phyloP scores from a whole-genome alignment of 345 rosid species.

The Aquilaria yunnanensis region DNA sequence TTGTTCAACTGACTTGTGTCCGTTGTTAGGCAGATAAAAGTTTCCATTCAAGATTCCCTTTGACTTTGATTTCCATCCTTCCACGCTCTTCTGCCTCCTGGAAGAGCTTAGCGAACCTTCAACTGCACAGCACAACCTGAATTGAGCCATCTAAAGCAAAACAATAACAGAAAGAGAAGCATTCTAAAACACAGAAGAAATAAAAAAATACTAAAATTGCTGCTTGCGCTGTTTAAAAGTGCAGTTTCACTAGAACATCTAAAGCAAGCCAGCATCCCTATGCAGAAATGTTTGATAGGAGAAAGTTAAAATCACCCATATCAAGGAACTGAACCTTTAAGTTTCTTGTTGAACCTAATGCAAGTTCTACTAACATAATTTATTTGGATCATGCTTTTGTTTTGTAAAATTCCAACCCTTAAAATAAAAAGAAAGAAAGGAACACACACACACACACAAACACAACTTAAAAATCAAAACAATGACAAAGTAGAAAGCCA shows the following conservation, averaged over 20 bases:
- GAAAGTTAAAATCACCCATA: not conserved
- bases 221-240: not conserved
- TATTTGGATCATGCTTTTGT: no score
- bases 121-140: slow-evolving; percentile 27
- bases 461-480: no score
- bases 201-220: not conserved
- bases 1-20: slow-evolving; percentile 30
- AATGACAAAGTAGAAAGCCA: no score
- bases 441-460: no score
- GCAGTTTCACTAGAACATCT: not conserved
- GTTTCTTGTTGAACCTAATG: no score
- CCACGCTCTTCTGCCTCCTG: slow-evolving; percentile 36
- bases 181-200: not conserved
- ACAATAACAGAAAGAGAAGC: not conserved
- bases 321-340: no score
- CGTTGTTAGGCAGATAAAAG: slow-evolving; percentile 18
- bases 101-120: slow-evolving; percentile 73
- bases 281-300: not conserved
- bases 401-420: no score
- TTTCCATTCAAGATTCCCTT: slow-evolving; percentile 11
- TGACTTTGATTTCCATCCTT: slow-evolving; percentile 27
- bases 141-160: not conserved
- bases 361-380: no score
- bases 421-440: no score
- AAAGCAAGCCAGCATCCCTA: not conserved